Percentiles rank a stretch among this genome's conserved stretches.
Evolutionary conservation across 176 grass and related monocot genomes (phyloP).

Genomic region (Olyra latifolia): DNA sequence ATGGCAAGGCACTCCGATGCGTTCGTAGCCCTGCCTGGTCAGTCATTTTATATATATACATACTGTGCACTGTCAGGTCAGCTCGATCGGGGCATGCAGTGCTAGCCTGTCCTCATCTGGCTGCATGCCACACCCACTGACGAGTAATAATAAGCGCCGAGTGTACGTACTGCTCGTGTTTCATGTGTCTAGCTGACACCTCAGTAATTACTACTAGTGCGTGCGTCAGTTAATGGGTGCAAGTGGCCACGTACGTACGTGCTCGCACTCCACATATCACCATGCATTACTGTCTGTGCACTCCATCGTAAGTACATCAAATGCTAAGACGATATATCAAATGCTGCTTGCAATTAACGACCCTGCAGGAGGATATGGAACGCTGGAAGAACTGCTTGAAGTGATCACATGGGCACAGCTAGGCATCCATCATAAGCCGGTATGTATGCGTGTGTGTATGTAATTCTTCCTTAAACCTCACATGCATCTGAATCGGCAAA

Average conservation of each 20-base stretch:
- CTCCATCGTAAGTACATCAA: too few relatives aligned
- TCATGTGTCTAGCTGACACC: neutral
- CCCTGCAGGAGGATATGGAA: constrained; percentile 73
- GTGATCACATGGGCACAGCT: constrained; percentile 69
- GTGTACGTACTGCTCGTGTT: neutral
- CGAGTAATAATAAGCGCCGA: neutral
- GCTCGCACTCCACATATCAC: neutral
- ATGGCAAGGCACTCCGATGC: constrained; percentile 69
- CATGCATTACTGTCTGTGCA: neutral
- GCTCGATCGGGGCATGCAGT: neutral
- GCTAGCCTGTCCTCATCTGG: too few relatives aligned
- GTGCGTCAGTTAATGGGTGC: neutral
- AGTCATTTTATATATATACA: too few relatives aligned
- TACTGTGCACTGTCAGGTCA: neutral
- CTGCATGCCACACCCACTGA: too few relatives aligned
- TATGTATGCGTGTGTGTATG: too few relatives aligned
- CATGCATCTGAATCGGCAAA: too few relatives aligned
- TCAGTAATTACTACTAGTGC: neutral
- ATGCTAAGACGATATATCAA: neutral
- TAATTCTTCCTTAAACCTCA: neutral
- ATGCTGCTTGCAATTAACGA: too few relatives aligned
- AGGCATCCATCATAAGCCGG: constrained; percentile 73
- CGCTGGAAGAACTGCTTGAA: constrained; percentile 67
- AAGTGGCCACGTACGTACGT: neutral
- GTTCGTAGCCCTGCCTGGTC: constrained; percentile 67